Evolutionary conservation across 441 rosid genomes (phyloP), one percentile per base, ranked within the genome.

Genomic region (Pelargonium fulgidum): DNA sequence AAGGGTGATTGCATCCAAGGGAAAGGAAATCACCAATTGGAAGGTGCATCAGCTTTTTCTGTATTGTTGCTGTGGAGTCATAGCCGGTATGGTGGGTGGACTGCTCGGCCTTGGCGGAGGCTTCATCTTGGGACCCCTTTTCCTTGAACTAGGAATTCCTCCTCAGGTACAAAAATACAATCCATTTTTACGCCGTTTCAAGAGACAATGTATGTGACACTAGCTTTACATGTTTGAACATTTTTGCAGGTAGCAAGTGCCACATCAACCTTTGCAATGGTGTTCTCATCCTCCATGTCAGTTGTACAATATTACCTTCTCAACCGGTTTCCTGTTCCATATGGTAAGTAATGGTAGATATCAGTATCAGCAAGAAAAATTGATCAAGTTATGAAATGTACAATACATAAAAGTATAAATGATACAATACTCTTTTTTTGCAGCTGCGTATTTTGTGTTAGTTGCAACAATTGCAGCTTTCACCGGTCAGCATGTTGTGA

Each of bases 221-320:
- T 22, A 22, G 24, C 24, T 22, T 22, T 22, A 22, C 24, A 22
- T 22, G 24, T 22, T 22, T 22, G 24, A 22, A 22, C 24, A 22
- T 22, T 22, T 33, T 1, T 54, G 68, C 81, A 88, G 91, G 93
- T 88, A 64, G 80, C 93, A 66, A 88, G 93, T 77, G 91, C 93
- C 68, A 88, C 93, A 41, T 86, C 93, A 17, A 86, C 93, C 70
- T 85, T 86, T 76, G 93, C 91, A 22, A 88, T 88, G 93, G 81
- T 82, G 33, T 88, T 88, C 75, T 88, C 90, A 22, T 85, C 93
- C 59, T 86, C 93, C 3, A 88, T 88, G 89, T 88, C 90, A 24
- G 93, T 88, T 6, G 76, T 88, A 4, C 90, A 88, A 73, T 88
- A 88, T 71, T 88, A 88, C 81, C 90, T 88, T 74, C 89, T 88